These are phyloP conservation scores for Crucibulum laeve DNA, from an alignment of 768 basidiomycete species.

Conservation along the genomic window DNA sequence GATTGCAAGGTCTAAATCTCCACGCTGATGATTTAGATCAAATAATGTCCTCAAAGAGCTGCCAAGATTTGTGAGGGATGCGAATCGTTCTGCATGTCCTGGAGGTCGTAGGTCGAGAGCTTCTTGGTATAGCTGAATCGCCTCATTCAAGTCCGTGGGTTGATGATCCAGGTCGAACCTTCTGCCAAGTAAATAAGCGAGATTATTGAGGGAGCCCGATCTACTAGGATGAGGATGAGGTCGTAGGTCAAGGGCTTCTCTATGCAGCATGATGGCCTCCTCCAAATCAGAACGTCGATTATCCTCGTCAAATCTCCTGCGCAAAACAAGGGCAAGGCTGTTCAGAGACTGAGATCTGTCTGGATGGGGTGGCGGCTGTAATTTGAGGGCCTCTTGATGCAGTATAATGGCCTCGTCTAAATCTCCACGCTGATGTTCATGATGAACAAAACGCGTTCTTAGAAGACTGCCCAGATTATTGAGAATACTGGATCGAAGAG, in stretches of 20 bases:
- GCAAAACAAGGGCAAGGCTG: neutral
- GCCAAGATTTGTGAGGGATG: neutral
- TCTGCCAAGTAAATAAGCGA: conserved; percentile 12
- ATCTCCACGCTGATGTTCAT: neutral
- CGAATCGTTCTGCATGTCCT: neutral
- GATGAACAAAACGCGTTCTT: neutral
- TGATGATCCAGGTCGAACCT: neutral
- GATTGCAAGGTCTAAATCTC: neutral
- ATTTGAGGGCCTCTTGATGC: neutral
- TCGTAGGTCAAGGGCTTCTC: conserved; percentile 16
- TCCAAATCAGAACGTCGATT: conserved; percentile 15
- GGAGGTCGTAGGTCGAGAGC: neutral
- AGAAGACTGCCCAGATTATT: neutral
- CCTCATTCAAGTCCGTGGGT: neutral
- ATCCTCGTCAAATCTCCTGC: neutral
- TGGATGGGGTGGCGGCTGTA: neutral
- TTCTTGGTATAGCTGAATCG: neutral
- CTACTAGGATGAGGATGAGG: conserved; percentile 13
- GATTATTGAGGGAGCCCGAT: conserved; percentile 14
- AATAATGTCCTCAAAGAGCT: neutral
- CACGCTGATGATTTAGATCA: neutral
- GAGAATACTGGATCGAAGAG: neutral
- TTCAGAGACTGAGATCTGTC: neutral
- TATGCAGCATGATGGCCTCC: conserved; percentile 18
- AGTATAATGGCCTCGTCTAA: neutral